Conservation (phyloP, 805 yeast species). For the Candida broadrunensis region DNA sequence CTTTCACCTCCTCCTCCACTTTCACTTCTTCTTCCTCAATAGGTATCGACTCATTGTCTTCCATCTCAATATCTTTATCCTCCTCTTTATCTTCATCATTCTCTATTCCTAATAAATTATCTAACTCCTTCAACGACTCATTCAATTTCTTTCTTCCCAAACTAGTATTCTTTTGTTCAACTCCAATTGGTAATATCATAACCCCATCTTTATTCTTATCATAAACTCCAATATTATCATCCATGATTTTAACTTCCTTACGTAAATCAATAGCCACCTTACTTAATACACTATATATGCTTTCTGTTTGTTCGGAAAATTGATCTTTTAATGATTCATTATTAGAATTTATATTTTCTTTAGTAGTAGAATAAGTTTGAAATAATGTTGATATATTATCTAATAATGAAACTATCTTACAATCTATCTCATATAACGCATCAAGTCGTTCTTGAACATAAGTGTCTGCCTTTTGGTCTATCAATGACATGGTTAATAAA, state of each 20-base stretch:
- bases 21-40: not conserved
- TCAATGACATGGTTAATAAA: constrained; percentile 3
- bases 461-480: constrained; percentile 14
- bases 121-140: constrained; percentile 36
- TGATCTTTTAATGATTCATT: constrained; percentile 28
- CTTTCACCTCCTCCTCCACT: constrained; percentile 1
- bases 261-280: constrained; percentile 57
- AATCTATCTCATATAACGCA: constrained; percentile 50
- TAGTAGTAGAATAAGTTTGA: constrained; percentile 30
- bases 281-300: constrained; percentile 55
- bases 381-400: constrained; percentile 48
- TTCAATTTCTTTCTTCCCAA: constrained; percentile 58
- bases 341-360: constrained; percentile 7
- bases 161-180: constrained; percentile 69
- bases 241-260: constrained; percentile 64
- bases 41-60: constrained; percentile 6
- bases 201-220: constrained; percentile 42
- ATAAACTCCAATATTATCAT: constrained; percentile 51
- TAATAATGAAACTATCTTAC: constrained; percentile 48
- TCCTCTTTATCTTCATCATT: constrained; percentile 5
- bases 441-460: constrained; percentile 52
- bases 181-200: constrained; percentile 62
- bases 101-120: constrained; percentile 9
- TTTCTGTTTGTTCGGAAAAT: constrained; percentile 42
- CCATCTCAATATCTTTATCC: constrained; percentile 1